Evolutionary conservation across 1,139 yeast genomes (phyloP).

Genomic region (Blastobotrys elegans): DNA sequence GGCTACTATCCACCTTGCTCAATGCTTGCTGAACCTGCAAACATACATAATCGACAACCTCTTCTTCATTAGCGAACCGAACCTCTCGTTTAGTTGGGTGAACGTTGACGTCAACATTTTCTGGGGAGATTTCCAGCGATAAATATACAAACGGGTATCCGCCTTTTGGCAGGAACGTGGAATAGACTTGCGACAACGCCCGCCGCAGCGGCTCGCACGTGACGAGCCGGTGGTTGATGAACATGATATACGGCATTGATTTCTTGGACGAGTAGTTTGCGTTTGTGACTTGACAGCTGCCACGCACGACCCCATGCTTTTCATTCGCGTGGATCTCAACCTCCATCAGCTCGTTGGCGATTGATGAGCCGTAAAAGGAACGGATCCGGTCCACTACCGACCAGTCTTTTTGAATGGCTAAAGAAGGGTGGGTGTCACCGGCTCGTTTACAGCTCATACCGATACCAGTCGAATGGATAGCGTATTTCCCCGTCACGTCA

Average conservation of each 20-base stretch:
- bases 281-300: slow-evolving; percentile 61
- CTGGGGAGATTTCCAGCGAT: slow-evolving; percentile 59
- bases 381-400: slow-evolving; percentile 59
- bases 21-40: slow-evolving; percentile 47
- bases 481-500: slow-evolving; percentile 81
- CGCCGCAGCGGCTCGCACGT: slow-evolving; percentile 74
- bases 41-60: slow-evolving; percentile 63
- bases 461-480: slow-evolving; percentile 63
- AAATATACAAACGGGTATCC: slow-evolving; percentile 74
- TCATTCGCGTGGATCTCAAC: slow-evolving; percentile 25
- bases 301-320: slow-evolving; percentile 22
- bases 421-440: slow-evolving; percentile 46
- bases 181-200: slow-evolving; percentile 61
- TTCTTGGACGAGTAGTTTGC: slow-evolving; percentile 71
- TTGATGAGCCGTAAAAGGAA: slow-evolving; percentile 61
- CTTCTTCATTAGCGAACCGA: slow-evolving; percentile 79
- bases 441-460: slow-evolving; percentile 76
- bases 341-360: slow-evolving; percentile 62
- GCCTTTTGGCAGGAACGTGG: slow-evolving; percentile 72
- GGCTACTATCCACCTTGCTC: slow-evolving; percentile 57
- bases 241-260: slow-evolving; percentile 62
- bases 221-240: slow-evolving; percentile 80
- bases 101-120: slow-evolving; percentile 81
- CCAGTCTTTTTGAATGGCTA: slow-evolving; percentile 22
- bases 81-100: slow-evolving; percentile 97